Evolutionary conservation across 106 monocot genomes (phyloP), one percentile per base, ranked within the genome.

Genomic region (Acorus calamus): DNA sequence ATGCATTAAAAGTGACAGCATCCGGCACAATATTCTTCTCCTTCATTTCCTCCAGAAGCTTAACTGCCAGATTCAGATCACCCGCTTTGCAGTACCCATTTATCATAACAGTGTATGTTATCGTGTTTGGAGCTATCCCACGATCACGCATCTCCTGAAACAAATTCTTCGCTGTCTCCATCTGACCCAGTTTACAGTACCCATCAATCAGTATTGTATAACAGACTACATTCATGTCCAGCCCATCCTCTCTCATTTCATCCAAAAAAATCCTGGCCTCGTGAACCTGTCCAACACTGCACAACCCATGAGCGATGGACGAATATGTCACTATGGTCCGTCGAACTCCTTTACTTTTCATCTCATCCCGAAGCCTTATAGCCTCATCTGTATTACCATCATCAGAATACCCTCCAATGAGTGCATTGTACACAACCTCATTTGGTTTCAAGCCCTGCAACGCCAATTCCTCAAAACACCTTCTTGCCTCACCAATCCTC

Each of bases 31-130:
- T 75, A 47, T 76, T 79, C 13, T 12, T 62, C 54, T 55, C 53
- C 50, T 86, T 62, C 94, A 94, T 94, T 73, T 82, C 84, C 56
- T 84, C 63, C 4, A 89, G 56, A 72, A 84, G 71, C 14, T 78
- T 69, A 52, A 57, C 55, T 41, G 89, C 89, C 67, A 75, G 65
- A 53, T 71, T 70, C 11, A 65, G 70, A 42, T 87, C 75, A 44
- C 82, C 81, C 10, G 52, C 47, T 60, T 76, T 82, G 57, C 74
- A 79, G 59, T 82, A 84, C 11, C 86, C 94, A 66, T 75, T 62
- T 70, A 94, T 89, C 67, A 94, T 64, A 42, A 69, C 75, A 67
- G 94, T 94, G 80, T 84, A 94, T 41, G 94, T 94, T 14, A 86
- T 48, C 61, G 89, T 89, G 71, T 89, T 94, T 68, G 94, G 94